Percentiles rank a stretch among this genome's conserved stretches.
phyloP scores from a whole-genome alignment of 352 stramenopile genomes.

The Globisporangium lucens region DNA sequence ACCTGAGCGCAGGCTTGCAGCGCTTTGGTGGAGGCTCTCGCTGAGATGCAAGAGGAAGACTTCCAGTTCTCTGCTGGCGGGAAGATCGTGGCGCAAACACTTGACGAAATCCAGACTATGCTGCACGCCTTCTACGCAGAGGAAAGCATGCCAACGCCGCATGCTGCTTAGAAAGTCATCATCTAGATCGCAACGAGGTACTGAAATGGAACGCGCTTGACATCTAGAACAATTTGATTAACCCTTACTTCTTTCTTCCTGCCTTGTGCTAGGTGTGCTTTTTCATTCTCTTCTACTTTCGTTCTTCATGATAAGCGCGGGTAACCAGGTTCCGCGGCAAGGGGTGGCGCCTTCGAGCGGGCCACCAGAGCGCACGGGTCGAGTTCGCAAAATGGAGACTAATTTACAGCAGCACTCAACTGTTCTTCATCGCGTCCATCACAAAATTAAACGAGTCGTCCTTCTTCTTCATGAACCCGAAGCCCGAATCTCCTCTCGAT shows the following conservation, averaged over 20 bases:
- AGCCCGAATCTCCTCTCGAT: slow-evolving; percentile 56
- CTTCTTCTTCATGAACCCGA: slow-evolving; percentile 87
- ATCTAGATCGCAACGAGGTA: neutral
- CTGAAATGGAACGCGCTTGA: neutral
- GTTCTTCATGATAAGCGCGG: slow-evolving; percentile 5
- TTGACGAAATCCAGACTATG: slow-evolving; percentile 10
- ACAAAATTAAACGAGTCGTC: slow-evolving; percentile 90
- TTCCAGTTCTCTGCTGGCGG: slow-evolving; percentile 2
- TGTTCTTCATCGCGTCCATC: slow-evolving; percentile 88
- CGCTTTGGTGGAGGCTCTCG: neutral
- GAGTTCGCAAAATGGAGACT: slow-evolving; percentile 24
- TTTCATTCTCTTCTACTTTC: slow-evolving; percentile 6
- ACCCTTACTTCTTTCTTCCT: slow-evolving; percentile 9
- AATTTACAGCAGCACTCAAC: slow-evolving; percentile 63
- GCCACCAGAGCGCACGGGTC: neutral
- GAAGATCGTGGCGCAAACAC: slow-evolving; percentile 4
- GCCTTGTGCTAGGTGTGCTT: neutral
- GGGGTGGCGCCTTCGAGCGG: slow-evolving; percentile 2
- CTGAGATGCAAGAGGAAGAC: neutral
- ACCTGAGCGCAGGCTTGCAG: neutral
- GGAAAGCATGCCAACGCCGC: neutral
- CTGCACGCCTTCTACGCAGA: neutral
- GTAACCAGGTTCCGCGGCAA: slow-evolving; percentile 1
- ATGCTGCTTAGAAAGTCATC: neutral
- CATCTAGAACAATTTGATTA: slow-evolving; percentile 11